A percentile compares a stretch with the other conserved stretches of the same genome.
Evolutionary conservation across 495 filamentous ascomycete species (phyloP).

Genomic region (Friedmanniomyces endolithicus): DNA sequence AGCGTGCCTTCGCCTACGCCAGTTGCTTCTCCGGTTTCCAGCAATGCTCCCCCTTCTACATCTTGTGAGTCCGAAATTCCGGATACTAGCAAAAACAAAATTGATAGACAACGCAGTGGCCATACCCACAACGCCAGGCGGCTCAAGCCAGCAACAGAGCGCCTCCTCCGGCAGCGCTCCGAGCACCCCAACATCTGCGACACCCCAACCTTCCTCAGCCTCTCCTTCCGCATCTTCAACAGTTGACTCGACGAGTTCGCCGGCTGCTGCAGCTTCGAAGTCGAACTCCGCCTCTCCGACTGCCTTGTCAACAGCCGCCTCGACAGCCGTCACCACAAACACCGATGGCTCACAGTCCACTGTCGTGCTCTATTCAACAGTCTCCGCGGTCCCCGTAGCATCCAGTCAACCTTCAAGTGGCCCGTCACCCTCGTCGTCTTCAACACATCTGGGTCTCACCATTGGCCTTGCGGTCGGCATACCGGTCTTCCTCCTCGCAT

Average conservation of each 20-base stretch:
- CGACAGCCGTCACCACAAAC: neutral
- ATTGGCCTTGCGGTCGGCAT: constrained; percentile 20
- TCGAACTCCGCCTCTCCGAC: neutral
- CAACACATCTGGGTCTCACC: constrained; percentile 7
- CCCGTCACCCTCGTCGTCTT: neutral
- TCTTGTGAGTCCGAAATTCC: neutral
- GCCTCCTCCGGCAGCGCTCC: neutral
- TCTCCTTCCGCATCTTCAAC: neutral
- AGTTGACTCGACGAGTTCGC: neutral
- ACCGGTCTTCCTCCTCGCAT: constrained; percentile 4
- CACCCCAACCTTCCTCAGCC: neutral
- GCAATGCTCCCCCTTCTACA: neutral
- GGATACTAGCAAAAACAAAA: neutral
- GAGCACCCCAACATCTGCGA: too few species aligned
- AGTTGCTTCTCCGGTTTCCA: neutral
- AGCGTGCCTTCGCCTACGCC: neutral
- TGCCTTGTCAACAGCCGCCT: neutral
- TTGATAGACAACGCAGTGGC: neutral
- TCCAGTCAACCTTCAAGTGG: neutral
- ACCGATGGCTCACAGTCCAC: constrained; percentile 1
- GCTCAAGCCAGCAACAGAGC: neutral
- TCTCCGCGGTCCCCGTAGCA: neutral
- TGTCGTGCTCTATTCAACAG: neutral
- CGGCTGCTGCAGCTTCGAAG: neutral
- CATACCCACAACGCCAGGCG: neutral